Evolutionary conservation across 768 basidiomycete species (phyloP), one percentile per base, ranked within the genome.

Genomic region (Candolleomyces efflorescens): DNA sequence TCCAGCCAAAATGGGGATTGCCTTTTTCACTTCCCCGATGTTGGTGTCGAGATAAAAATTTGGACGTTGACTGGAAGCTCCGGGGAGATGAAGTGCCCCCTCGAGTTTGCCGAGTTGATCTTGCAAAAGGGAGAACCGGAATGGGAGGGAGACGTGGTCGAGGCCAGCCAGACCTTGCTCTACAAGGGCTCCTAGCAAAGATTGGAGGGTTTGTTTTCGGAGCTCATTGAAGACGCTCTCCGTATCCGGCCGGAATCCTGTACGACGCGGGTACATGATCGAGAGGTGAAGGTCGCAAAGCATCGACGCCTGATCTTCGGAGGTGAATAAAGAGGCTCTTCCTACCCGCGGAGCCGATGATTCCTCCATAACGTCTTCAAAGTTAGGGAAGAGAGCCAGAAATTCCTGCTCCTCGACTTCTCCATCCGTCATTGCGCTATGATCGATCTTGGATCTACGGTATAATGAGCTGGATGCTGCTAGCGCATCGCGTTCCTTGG

Each of bases 41-140:
- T 96, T 93, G n/a, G 81, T 62, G 60, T 94, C 92, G 12, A 69
- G 60, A 64, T 98, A 98, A 74, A 97, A 97, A 68, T 92, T 84
- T 66, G 86, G 82, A 17, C 77, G 44, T 56, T 60, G 36, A 18
- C n/a, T 50, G 5, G 47, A 60, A 2, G 59, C 41, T 43, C 61
- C 52, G 3, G 3, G 5, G 10, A n/a, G 44, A 37, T 58, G 27
- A 54, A 55, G 47, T 22, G 61, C 27, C 57, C 53, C 22, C 53
- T 69, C 24, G 48, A 59, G 2, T 44, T 51, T 56, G 46, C 60
- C 13, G 54, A 55, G 13, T 50, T 62, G 38, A 24, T 77, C 72
- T 23, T 74, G 75, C 41, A 91, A 74, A 53, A 82, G 65, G 9
- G 71, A 65, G 20, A 88, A 68, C 60, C 84, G 86, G 53, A 82